A percentile compares a stretch with the other conserved stretches of the same genome.
Evolutionary conservation across 2,329 filamentous ascomycete genomes (phyloP).

Genomic region (Diaporthe ilicicola): DNA sequence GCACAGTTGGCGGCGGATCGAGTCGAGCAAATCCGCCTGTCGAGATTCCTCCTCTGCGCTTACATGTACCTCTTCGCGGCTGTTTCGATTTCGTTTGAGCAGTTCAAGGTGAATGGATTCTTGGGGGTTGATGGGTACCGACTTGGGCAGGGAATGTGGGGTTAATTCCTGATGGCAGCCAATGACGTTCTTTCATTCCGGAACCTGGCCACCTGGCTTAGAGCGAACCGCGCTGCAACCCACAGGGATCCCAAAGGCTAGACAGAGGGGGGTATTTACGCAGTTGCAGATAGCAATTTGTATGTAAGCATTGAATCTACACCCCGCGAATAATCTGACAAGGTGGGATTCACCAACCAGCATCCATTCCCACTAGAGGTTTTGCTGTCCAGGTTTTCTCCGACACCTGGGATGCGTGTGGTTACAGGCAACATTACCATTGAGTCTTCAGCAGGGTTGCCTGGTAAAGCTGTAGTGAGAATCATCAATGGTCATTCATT

Average conservation of each 20-base stretch:
- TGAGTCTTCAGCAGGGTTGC: no score
- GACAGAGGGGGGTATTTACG: neutral
- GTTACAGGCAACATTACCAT: no score
- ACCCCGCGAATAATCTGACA: no score
- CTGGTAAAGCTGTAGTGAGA: neutral
- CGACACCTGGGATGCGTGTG: neutral
- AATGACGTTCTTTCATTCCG: neutral
- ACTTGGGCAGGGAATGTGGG: slow-evolving; percentile 6
- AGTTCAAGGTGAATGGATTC: neutral
- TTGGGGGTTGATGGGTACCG: neutral
- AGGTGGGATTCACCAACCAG: no score
- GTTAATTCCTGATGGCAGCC: slow-evolving; percentile 14
- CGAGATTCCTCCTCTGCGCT: neutral
- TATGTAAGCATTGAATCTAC: no score
- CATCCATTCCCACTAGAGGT: no score
- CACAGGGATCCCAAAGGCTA: neutral
- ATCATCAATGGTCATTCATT: slow-evolving; percentile 29
- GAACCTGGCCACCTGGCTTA: slow-evolving; percentile 3
- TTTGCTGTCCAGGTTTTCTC: neutral
- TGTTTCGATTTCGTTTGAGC: slow-evolving; percentile 19
- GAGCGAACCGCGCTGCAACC: neutral
- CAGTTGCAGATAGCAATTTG: no score
- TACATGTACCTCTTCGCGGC: neutral
- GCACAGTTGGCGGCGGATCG: neutral
- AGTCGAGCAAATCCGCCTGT: neutral